Evolutionary conservation across 1,284 basidiomycete species (phyloP), one percentile per base, ranked within the genome.

Genomic region (Marasmius fiardii): DNA sequence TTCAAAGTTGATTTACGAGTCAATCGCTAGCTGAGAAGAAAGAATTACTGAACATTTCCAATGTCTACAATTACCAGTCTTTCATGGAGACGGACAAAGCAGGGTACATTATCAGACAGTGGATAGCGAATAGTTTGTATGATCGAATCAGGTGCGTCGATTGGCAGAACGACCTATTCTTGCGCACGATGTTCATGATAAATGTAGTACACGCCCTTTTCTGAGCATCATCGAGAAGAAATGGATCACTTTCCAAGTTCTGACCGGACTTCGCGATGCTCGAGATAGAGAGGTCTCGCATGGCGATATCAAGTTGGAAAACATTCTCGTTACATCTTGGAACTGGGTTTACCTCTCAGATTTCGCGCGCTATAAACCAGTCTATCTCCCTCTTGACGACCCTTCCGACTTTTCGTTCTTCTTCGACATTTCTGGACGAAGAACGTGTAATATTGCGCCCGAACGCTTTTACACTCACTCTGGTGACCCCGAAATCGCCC

Each of bases 251-350:
- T 99, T 95, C 68, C 96, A 99, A 70, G 78, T 99, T 1, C 76
- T 99, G 52, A 89, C 84, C 26, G 93, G 90, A 2, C 80, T 99
- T 57, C 82, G 88, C 31, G 92, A 94, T 61, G 85, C 93, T 0
- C 84, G 92, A 23, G 86, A 86, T 53, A 85, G 88, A 58, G 82
- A 95, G 74, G 80, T 97, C 16, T 84, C 95, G 1, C 97, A 99
- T 71, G 97, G 97, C 14, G 96, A 99, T 68, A 90, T 99, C 75
- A 99, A 99, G 73, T 95, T 93, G 12, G 95, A 98, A 72, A 99
- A 99, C 69, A 86, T 99, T 57, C 84, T 99, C 51, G 93, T 99
- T 57, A 96, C 95, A 0, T 94, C 95, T 0, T 97, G 94, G 79
- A 94, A 98, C 63, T 94, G 93, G 82, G 82, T 98, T 18, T 95